Evolutionary conservation across 257 asterid genomes (phyloP), one percentile per base, ranked within the genome.

Genomic region (Petunia secreta): DNA sequence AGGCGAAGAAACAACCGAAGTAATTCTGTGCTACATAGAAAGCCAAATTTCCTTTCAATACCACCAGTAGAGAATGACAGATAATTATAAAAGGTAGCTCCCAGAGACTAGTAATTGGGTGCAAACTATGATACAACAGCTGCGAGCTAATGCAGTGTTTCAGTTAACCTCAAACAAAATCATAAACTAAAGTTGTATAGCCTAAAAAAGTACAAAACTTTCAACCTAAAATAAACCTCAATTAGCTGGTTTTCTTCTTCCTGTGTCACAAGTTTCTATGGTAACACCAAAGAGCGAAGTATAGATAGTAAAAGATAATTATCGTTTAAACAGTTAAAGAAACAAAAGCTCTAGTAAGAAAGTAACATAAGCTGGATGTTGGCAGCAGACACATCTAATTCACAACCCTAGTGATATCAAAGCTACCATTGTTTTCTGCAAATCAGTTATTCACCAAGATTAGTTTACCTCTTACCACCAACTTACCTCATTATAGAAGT

Each of bases 1-100:
- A 85, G 7, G 96, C 95, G 36, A 93, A 95, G 88, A 93, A 93
- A 84, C 97, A 92, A 14, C 95, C 93, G 86, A 95, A 94, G 84
- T 94, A 94, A 83, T 89, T 96, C 98, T 94, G 95, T 14, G 40
- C 62, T 71, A 71, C 77, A 71, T 14, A 13, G 1, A 50, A 50
- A 71, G 34, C 46, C 62, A 71, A 71, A 5, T 34, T 67, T 71
- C 77, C 77, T 71, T 48, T 71, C 77, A 71, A 71, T 46, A 48
- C 60, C 44, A 48, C 2, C 6, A 71, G 60, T 44, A 71, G 48
- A 39, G 44, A 68, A 1, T 71, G 44, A 71, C 60, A 2, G 11
- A 71, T 48, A 48, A 69, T 25, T 25, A 25, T 46, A 69, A 54
- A 43, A 68, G n/a, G 50, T 8, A 43, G 57, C 0, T n/a, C 40